phyloP scores from a whole-genome alignment of 805 yeast genomes.

The Wickerhamia fluorescens region DNA sequence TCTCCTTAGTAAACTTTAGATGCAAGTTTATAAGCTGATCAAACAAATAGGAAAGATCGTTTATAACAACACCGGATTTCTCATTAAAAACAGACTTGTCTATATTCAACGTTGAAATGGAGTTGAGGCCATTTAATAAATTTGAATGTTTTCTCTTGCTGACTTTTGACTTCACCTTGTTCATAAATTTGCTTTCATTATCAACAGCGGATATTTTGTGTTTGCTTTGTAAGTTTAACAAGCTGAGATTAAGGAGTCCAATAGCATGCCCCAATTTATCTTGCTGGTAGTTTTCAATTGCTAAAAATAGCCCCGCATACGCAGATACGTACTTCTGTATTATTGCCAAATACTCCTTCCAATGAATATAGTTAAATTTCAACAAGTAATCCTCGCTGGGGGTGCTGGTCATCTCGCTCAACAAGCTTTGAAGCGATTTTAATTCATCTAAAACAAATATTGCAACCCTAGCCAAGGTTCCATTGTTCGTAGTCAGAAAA shows the following conservation, averaged over 20 bases:
- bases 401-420: slow-evolving; percentile 7
- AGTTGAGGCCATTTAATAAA: slow-evolving; percentile 23
- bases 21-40: slow-evolving; percentile 34
- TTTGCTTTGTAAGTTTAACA: slow-evolving; percentile 31
- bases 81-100: slow-evolving; percentile 29
- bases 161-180: slow-evolving; percentile 19
- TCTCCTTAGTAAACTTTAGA: slow-evolving; percentile 38
- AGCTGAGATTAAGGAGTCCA: slow-evolving; percentile 34
- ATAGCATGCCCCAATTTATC: slow-evolving; percentile 39
- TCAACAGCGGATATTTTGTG: slow-evolving; percentile 7
- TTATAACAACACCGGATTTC: slow-evolving; percentile 26
- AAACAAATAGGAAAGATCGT: slow-evolving; percentile 32
- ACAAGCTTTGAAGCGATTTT: slow-evolving; percentile 2
- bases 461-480: slow-evolving; percentile 40
- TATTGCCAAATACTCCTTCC: slow-evolving; percentile 25
- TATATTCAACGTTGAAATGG: slow-evolving; percentile 28
- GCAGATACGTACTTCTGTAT: slow-evolving; percentile 32
- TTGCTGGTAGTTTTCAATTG: slow-evolving; percentile 40
- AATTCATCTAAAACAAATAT: slow-evolving; percentile 32
- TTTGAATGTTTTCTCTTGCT: slow-evolving; percentile 24
- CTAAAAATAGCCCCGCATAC: slow-evolving; percentile 37
- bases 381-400: too few relatives aligned
- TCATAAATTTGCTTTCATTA: slow-evolving; percentile 8
- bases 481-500: slow-evolving; percentile 21
- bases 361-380: slow-evolving; percentile 2